Evolutionary conservation across 2,329 filamentous ascomycete genomes (phyloP).

Genomic region (Penicillium decumbens): DNA sequence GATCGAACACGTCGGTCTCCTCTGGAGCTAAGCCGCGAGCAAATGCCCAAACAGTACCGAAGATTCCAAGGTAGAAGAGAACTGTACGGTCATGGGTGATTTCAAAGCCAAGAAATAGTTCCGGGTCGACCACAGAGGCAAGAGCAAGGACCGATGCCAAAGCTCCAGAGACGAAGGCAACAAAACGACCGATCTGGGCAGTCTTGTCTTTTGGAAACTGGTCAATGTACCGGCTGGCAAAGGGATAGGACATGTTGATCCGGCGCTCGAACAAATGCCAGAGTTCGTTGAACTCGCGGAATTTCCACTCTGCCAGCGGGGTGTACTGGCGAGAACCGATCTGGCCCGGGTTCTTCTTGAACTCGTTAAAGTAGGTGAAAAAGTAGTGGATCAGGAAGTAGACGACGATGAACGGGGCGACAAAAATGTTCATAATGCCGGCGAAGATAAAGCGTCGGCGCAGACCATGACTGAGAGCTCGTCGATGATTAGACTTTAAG

Average conservation of each 20-base stretch:
- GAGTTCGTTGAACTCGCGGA: conserved; percentile 95
- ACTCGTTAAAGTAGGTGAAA: conserved; percentile 95
- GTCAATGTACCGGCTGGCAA: conserved; percentile 84
- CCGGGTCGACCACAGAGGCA: conserved; percentile 80
- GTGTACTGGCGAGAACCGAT: conserved; percentile 89
- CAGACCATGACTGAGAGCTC: conserved; percentile 71
- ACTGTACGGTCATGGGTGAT: conserved; percentile 83
- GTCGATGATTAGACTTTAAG: conserved; percentile 74
- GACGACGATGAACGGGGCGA: conserved; percentile 79
- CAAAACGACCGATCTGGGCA: conserved; percentile 74
- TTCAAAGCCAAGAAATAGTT: conserved; percentile 87
- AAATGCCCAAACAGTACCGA: conserved; percentile 77
- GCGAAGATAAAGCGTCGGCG: conserved; percentile 74
- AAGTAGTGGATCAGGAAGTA: conserved; percentile 87
- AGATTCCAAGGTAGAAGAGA: conserved; percentile 81
- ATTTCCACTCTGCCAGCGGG: conserved; percentile 93
- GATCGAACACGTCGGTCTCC: conserved; percentile 85
- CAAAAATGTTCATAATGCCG: conserved; percentile 78
- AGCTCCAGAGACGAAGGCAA: conserved; percentile 82
- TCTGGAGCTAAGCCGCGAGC: conserved; percentile 80
- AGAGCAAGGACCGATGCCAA: conserved; percentile 79
- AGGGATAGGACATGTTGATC: conserved; percentile 90
- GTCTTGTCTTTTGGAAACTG: conserved; percentile 96
- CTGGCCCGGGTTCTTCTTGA: conserved; percentile 85
- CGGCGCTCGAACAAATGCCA: conserved; percentile 86